These are phyloP conservation scores for Fremontodendron californicum DNA, from an alignment of 345 rosid genomes.

Conservation along the genomic window DNA sequence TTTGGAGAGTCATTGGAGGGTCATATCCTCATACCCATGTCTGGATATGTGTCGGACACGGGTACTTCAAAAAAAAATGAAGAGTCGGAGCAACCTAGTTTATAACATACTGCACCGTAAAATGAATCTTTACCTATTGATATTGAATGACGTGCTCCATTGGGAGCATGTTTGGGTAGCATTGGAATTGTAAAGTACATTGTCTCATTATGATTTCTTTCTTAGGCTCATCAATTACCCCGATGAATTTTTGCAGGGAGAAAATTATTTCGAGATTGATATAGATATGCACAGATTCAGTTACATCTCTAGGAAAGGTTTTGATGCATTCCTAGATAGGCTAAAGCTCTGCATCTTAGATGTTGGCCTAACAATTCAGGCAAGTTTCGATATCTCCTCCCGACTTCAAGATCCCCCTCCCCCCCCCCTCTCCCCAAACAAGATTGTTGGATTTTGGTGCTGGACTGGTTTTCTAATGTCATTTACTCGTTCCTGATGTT, in stretches of 20 bases:
- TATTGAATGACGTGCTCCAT: neutral
- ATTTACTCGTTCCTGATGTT: neutral
- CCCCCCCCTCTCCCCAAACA: neutral
- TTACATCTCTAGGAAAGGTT: conserved; percentile 88
- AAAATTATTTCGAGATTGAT: conserved; percentile 83
- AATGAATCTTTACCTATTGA: neutral
- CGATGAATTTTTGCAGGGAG: conserved; percentile 52
- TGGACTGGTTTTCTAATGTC: conserved; percentile 14
- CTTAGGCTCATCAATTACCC: neutral
- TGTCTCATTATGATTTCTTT: neutral
- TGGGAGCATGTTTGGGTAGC: neutral
- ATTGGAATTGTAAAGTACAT: neutral
- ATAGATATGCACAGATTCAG: conserved; percentile 96
- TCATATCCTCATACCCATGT: no score
- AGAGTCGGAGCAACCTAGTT: no score
- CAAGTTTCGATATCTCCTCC: conserved; percentile 10
- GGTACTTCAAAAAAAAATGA: no score
- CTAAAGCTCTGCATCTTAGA: conserved; percentile 72
- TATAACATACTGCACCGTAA: neutral
- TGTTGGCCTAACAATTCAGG: conserved; percentile 97
- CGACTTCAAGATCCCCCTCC: neutral
- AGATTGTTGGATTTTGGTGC: neutral
- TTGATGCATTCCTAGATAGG: conserved; percentile 75
- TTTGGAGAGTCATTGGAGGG: no score
- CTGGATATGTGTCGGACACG: no score